A percentile compares a stretch with the other conserved stretches of the same genome.
Evolutionary conservation across 768 basidiomycete species (phyloP).

Genomic region (Panellus pusillus): DNA sequence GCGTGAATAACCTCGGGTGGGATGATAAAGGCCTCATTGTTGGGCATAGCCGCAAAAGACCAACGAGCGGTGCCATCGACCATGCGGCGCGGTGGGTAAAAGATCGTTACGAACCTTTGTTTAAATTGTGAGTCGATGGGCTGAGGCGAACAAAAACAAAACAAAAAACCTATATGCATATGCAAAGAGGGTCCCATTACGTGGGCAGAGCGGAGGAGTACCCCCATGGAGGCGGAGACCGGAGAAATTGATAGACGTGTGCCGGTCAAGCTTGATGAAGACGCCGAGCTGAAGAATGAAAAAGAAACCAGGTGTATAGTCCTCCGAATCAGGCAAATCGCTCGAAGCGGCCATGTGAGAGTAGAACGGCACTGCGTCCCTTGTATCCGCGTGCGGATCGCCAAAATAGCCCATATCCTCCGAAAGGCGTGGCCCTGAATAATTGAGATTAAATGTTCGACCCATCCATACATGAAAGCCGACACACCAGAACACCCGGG

Average conservation of each 20-base stretch:
- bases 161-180: not conserved
- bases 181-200: too few species aligned
- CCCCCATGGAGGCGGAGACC: slow-evolving; percentile 2
- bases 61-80: slow-evolving; percentile 4
- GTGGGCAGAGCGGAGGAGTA: not conserved
- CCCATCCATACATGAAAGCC: too few species aligned
- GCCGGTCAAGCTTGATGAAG: not conserved
- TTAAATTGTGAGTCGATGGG: not conserved
- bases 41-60: not conserved
- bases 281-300: not conserved
- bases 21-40: slow-evolving; percentile 1
- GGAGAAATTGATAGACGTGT: slow-evolving; percentile 2
- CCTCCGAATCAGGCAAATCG: not conserved
- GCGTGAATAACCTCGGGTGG: slow-evolving; percentile 5
- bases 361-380: not conserved
- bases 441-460: too few species aligned
- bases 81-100: slow-evolving; percentile 5
- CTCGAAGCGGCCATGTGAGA: slow-evolving; percentile 1
- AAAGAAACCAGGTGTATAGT: not conserved
- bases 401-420: not conserved
- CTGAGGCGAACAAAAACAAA: too few species aligned
- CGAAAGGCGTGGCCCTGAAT: not conserved
- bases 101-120: slow-evolving; percentile 1
- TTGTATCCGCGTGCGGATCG: not conserved
- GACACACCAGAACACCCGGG: too few species aligned